Conservation (phyloP, 352 stramenopile genomes). For the Saprolegnia diclina region DNA sequence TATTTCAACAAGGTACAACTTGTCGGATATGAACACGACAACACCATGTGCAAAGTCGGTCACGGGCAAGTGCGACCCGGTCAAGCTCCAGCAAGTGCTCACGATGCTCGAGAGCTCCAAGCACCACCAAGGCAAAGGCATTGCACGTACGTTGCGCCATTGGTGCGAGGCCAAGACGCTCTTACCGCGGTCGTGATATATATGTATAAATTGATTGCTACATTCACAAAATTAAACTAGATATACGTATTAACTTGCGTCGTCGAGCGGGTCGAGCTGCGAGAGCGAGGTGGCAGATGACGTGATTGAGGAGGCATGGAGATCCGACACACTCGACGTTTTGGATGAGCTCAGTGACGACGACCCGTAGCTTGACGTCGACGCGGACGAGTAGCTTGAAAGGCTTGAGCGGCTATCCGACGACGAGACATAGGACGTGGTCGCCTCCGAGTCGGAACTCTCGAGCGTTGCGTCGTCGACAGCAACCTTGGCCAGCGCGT, state of each 20-base stretch:
- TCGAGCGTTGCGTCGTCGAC: not conserved
- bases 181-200: too few relatives aligned
- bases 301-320: not conserved
- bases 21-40: not conserved
- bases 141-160: conserved; percentile 9
- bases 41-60: conserved; percentile 9
- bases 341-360: conserved; percentile 3
- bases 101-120: conserved; percentile 26
- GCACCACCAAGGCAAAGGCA: conserved; percentile 25
- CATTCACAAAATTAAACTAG: not conserved
- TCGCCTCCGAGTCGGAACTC: not conserved
- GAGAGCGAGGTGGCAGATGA: not conserved
- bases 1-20: conserved; percentile 48
- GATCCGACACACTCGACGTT: not conserved
- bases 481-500: not conserved
- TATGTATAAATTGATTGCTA: too few relatives aligned
- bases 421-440: not conserved
- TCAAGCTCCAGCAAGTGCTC: conserved; percentile 21
- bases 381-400: not conserved
- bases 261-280: not conserved
- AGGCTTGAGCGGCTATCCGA: conserved; percentile 5
- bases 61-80: conserved; percentile 20
- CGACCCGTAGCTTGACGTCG: not conserved
- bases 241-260: not conserved
- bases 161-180: conserved; percentile 16